Evolutionary conservation across 306 rosid genomes (phyloP), one percentile per base, ranked within the genome.

Genomic region (Prinsepia uniflora): DNA sequence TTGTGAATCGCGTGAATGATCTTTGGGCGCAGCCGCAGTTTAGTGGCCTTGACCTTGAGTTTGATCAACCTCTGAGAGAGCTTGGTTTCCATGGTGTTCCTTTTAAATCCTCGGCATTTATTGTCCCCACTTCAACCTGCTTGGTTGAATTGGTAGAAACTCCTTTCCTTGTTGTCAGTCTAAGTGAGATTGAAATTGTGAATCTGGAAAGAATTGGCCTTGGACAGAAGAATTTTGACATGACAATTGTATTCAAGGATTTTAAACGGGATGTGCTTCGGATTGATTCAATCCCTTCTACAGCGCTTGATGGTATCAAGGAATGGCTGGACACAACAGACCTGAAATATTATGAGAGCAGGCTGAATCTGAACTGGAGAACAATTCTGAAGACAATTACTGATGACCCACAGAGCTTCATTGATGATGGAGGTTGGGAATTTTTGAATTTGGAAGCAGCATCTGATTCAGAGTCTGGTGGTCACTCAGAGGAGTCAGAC

Each of bases 61-160:
- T 93, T 84, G 98, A 93, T 83, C 97, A 90, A 84, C 98, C 98
- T 72, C 75, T 90, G 46, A 87, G 97, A 84, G 98, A 93, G 83
- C 97, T 90, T 75, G 98, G 98, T 74, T 93, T 93, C 80, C 96
- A 84, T 57, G 98, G 98, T 18, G 98, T 93, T 13, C 98, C 98
- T 64, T 83, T 85, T 20, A 93, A 93, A 71, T 87, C 98, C 61
- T 90, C 97, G 0, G 97, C 92, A 47, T 93, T 84, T 67, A 90
- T 93, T 49, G 98, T 93, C 50, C 98, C 98, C 17, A 84, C 90
- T 67, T 88, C 98, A 55, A 86, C 88, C 63, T 90, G 96, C 85
- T 84, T 94, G 70, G 97, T 94, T 70, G 98, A 93, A 72, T 86
- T 93, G 77, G 75, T 90, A n/a, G 98, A 93, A 80, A 88, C 73